Base-by-base conservation (phyloP, 805 yeast genomes). In the Wickerhamomyces hampshirensis region DNA sequence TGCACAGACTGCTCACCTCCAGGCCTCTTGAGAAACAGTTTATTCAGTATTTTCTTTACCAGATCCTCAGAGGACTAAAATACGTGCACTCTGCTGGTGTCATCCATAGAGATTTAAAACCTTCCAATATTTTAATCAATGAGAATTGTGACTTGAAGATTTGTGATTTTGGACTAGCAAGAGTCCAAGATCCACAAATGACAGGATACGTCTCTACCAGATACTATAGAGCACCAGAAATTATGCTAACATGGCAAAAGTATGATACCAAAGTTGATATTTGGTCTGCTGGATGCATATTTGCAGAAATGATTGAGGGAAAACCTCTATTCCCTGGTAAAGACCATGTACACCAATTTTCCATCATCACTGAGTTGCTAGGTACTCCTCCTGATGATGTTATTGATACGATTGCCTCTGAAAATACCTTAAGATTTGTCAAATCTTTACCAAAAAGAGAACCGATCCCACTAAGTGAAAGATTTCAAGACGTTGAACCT, bases 111-210 rank as follows among this genome's bases (percentile, higher is more conserved):
- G 96, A 86, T 62, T 67, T 86, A 48, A 86, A 86, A 60, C 96
- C 96, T 41, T 73, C 80, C 42, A 86, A 86, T 61, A 84, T 86
- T 39, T 69, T 86, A 43, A 81, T 86, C 53, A 86, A 86, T 58
- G 95, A 86, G 63, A 85, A 85, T 62, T 86, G 96, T 62, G 96
- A 86, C 62, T 69, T 86, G 57, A 86, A 86, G 61, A 86, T 86
- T 51, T 86, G 95, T 64, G 96, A 86, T 61, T 86, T 91, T 59
- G 98, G 98, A 16, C 69, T 91, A 42, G 98, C 98, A 23, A 75
- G 98, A 58, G 84, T 91, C 55, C 97, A 91, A 67, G 98, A 91
- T 64, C 96, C 97, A 11, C 98, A 91, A 60, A 91, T 91, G 98
- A 91, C 98, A 1, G 98, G 98, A 8, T 91, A 91, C 59, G 98